Base-by-base conservation (phyloP, 1,139 yeast genomes). In the Geotrichum cucujoidarum region DNA sequence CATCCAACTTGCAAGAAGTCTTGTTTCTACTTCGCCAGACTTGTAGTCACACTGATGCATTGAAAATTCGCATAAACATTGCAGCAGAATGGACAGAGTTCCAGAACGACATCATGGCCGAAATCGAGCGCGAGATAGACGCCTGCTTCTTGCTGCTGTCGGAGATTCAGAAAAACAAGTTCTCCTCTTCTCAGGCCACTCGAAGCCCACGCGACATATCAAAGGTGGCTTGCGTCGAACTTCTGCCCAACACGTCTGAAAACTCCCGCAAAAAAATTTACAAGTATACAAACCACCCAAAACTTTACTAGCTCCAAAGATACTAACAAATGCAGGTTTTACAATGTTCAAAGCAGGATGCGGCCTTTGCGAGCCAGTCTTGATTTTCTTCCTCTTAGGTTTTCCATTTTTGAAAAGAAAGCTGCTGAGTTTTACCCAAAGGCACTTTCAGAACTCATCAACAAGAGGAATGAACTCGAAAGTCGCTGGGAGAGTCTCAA, bases 21-120 rank as follows among this genome's bases (percentile, higher is more conserved):
- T 51, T 56, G 10, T 11, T 20, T 1, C 33, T 69, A 29, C 66
- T 73, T 52, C 61, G 72, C 36, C 71, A 70, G 3, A 69, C 74
- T 22, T 73, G 74, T 55, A 69, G 70, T 43, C 54, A 64, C 40
- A 55, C 73, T 6, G 59, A 70, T 6, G 55, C 66, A 1, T 61
- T 72, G 31, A 75, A 78, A 57, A 64, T 66, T 36, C 70, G 70
- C 44, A 67, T 81, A 10, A 83, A 78, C 51, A 66, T 81, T 7
- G 72, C 84, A 1, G 67, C 74, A 11, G 82, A 79, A 53, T 81
- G 74, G 64, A 67, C 72, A 45, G 94, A 84, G 57, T 69, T 84
- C 33, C 72, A 71, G 46, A 71, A 71, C 40, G 68, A 68, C 33
- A 77, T 81, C 22, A 71, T 83, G 53, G 68, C 68, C 13, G 73